These are phyloP conservation scores for Aspergillus sp. DNA, from an alignment of 2,329 filamentous ascomycete species.

Conservation along the genomic window DNA sequence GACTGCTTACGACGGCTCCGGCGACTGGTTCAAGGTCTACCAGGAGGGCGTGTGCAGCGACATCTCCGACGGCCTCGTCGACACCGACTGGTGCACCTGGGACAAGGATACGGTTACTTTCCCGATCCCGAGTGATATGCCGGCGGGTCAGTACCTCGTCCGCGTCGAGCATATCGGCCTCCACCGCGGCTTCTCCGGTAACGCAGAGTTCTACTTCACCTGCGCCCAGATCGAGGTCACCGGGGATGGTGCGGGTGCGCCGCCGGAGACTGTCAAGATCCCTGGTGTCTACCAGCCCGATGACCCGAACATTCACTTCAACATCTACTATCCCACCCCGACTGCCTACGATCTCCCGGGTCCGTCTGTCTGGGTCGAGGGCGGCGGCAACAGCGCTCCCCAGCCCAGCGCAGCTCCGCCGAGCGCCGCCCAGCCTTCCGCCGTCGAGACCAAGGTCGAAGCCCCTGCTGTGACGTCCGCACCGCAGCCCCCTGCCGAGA, in stretches of 20 bases:
- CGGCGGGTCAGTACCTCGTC: constrained; percentile 49
- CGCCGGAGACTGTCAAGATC: constrained; percentile 12
- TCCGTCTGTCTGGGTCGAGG: constrained; percentile 1
- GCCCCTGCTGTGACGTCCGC: neutral
- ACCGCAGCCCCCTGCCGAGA: neutral
- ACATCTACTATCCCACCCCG: constrained; percentile 10
- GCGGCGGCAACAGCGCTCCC: neutral
- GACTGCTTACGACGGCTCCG: constrained; percentile 16
- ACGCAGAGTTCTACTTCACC: constrained; percentile 49
- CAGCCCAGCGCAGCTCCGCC: too few relatives aligned
- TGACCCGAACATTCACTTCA: constrained; percentile 13
- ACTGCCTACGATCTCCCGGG: constrained; percentile 7
- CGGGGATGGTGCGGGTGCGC: constrained; percentile 37
- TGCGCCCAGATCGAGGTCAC: constrained; percentile 46
- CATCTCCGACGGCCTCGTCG: constrained; percentile 1
- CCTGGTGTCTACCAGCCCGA: constrained; percentile 15
- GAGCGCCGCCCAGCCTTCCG: too few relatives aligned
- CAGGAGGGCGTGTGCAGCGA: constrained; percentile 9
- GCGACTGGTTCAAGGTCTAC: constrained; percentile 24
- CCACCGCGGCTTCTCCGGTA: constrained; percentile 43
- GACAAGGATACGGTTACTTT: constrained; percentile 23
- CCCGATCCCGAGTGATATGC: constrained; percentile 44
- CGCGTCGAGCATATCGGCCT: constrained; percentile 51
- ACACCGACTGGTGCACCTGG: constrained; percentile 13
- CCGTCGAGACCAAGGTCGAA: neutral